A percentile compares a stretch with the other conserved stretches of the same genome.
Evolutionary conservation across 805 yeast species (phyloP).

Genomic region (Candida sonorensis): DNA sequence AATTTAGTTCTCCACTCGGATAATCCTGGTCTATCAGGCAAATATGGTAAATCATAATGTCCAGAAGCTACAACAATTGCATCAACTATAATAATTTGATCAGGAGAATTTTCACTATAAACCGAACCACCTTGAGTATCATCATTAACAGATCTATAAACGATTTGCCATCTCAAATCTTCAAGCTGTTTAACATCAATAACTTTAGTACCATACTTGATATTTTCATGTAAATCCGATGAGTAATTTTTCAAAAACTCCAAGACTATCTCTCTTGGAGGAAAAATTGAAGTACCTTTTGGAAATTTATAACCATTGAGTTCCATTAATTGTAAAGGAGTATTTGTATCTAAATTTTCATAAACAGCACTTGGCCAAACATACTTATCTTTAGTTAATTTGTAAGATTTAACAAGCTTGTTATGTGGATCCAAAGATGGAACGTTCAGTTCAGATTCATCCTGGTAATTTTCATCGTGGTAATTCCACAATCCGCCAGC

Average conservation of each 20-base stretch:
- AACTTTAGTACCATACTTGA: constrained; percentile 44
- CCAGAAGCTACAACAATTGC: constrained; percentile 63
- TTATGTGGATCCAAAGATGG: constrained; percentile 25
- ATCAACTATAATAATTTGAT: constrained; percentile 41
- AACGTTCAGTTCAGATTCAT: constrained; percentile 11
- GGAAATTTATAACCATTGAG: constrained; percentile 50
- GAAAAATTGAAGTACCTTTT: constrained; percentile 42
- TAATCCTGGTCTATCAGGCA: constrained; percentile 51
- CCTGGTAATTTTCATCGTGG: constrained; percentile 24
- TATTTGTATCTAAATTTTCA: constrained; percentile 63
- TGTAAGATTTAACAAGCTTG: constrained; percentile 6
- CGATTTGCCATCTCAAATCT: constrained; percentile 35
- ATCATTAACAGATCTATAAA: constrained; percentile 26
- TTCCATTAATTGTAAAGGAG: constrained; percentile 61
- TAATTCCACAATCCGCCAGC: constrained; percentile 85
- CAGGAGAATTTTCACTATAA: constrained; percentile 12
- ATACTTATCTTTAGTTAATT: constrained; percentile 11
- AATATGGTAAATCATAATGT: constrained; percentile 49
- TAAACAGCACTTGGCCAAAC: constrained; percentile 55
- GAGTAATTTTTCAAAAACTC: constrained; percentile 51
- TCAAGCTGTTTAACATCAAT: constrained; percentile 28
- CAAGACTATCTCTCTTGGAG: constrained; percentile 50
- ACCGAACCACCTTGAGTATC: constrained; percentile 28
- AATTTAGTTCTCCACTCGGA: constrained; percentile 35
- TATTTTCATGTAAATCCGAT: constrained; percentile 31